phyloP scores from a whole-genome alignment of 1,139 yeast genomes.

The Protomyces inouyei region DNA sequence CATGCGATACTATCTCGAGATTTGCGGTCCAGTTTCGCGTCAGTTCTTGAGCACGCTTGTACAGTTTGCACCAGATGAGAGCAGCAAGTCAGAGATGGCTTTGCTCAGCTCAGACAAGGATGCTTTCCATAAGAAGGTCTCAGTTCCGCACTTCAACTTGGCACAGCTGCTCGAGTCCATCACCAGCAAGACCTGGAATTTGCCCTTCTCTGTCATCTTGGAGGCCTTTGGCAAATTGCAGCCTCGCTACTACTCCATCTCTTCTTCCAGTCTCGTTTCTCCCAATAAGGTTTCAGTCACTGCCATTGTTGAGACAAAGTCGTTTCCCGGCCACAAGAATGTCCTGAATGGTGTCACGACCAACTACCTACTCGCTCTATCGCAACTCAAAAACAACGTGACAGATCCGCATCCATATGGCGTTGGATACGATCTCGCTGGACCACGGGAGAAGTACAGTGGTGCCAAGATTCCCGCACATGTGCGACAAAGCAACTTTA shows the following conservation, averaged over 20 bases:
- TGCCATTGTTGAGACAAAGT: constrained; percentile 82
- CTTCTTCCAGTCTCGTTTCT: constrained; percentile 79
- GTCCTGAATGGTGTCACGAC: constrained; percentile 83
- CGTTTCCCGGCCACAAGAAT: constrained; percentile 41
- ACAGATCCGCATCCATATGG: constrained; percentile 39
- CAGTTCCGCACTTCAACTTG: constrained; percentile 58
- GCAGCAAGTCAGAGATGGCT: constrained; percentile 50
- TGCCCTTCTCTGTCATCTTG: constrained; percentile 79
- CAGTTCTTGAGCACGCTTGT: constrained; percentile 74
- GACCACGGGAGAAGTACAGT: constrained; percentile 67
- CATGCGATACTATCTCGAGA: constrained; percentile 81
- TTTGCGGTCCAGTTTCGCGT: constrained; percentile 89
- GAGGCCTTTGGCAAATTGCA: constrained; percentile 78
- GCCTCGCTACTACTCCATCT: constrained; percentile 94
- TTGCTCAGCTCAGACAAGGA: constrained; percentile 65
- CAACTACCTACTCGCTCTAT: constrained; percentile 72
- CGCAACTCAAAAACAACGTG: constrained; percentile 54
- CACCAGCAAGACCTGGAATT: constrained; percentile 54
- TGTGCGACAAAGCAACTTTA: constrained; percentile 90
- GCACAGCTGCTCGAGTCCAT: constrained; percentile 67
- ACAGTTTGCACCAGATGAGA: constrained; percentile 72
- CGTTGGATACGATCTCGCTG: constrained; percentile 64
- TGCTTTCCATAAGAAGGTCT: constrained; percentile 60
- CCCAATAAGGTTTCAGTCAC: constrained; percentile 68
- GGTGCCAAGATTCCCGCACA: constrained; percentile 72